phyloP scores from a whole-genome alignment of 768 basidiomycete species.

The Rickenella mellea region DNA sequence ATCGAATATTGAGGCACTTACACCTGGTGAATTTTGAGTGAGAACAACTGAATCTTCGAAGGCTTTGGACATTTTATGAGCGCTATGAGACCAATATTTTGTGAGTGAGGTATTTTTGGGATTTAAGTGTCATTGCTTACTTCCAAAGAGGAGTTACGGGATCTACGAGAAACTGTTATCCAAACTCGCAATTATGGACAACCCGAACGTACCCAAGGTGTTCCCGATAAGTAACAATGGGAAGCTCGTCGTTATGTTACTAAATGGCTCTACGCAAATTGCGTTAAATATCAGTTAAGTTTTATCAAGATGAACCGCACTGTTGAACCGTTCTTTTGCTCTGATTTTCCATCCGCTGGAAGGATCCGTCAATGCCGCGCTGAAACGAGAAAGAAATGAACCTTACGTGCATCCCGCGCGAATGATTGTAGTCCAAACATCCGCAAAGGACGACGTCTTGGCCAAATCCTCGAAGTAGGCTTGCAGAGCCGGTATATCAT shows the following conservation, averaged over 20 bases:
- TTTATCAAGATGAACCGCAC: background rate
- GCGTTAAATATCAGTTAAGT: background rate
- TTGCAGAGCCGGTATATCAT: background rate
- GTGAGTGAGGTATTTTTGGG: background rate
- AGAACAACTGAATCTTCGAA: slow-evolving; percentile 12
- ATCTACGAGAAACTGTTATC: slow-evolving; percentile 3
- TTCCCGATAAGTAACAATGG: background rate
- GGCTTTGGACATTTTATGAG: background rate
- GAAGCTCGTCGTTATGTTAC: background rate
- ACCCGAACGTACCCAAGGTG: background rate
- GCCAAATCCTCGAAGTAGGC: background rate
- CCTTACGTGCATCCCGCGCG: background rate
- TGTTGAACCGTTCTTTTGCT: background rate
- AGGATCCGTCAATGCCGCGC: background rate
- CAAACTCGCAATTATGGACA: background rate
- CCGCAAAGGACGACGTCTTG: background rate
- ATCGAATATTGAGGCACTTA: background rate
- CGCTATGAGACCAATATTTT: background rate
- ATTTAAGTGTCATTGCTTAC: background rate
- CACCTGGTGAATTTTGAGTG: slow-evolving; percentile 12
- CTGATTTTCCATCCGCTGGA: background rate
- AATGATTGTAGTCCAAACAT: background rate
- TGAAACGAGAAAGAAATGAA: background rate
- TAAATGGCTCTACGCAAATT: background rate
- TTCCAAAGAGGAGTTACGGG: slow-evolving; percentile 11